Base-by-base conservation (phyloP, 2,329 filamentous ascomycete genomes). In the Aspergillus pseudoterreus region DNA sequence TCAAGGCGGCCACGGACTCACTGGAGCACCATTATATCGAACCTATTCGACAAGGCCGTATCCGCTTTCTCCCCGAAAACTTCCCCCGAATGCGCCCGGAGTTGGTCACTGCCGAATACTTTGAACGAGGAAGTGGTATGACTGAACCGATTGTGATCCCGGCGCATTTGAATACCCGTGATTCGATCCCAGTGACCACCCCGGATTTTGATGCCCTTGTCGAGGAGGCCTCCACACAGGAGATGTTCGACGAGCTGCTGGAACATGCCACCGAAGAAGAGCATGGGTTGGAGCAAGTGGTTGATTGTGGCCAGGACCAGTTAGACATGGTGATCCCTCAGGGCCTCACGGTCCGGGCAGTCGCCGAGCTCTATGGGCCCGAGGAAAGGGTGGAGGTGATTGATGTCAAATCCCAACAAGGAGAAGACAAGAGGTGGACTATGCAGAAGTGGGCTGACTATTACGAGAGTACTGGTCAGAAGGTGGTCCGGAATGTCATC, bases 301-400 rank as follows among this genome's bases (percentile, higher is more conserved):
- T 81, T 50, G 80, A 86, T 58, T 78, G 82, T 61, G 81, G 83
- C 15, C 83, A 86, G 65, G 84, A 87, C 64, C 76, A 77, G 52
- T 71, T 87, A 21, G 84, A 83, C 57, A 87, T 87, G 84, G 81
- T 87, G 22, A 85, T 87, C 56, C 84, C 84, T 2, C 71, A 80
- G 57, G 79, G 79, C 30, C 71, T 87, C 42, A 87, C 83, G 1
- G 83, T 87, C 27, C 78, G 82, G 27, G 75, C 79, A 47, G 83
- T 87, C 19, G 80, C 81, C 41, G 81, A 87, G 57, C 72, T 87
- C 24, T 84, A 85, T 56, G 84, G 84, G 0, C 77, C 78, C 4
- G 80, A 84, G 42, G 82, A 84, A 61, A 76, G 77, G 42, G 76
- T 86, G 6, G 82, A 85, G 51, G 84, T 87, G 30, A 86, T 87